Percentiles rank a stretch among this genome's conserved stretches.
These are phyloP conservation scores for Bipolaris gigantea DNA, from an alignment of 2,329 filamentous ascomycete genomes.

Conservation along the genomic window DNA sequence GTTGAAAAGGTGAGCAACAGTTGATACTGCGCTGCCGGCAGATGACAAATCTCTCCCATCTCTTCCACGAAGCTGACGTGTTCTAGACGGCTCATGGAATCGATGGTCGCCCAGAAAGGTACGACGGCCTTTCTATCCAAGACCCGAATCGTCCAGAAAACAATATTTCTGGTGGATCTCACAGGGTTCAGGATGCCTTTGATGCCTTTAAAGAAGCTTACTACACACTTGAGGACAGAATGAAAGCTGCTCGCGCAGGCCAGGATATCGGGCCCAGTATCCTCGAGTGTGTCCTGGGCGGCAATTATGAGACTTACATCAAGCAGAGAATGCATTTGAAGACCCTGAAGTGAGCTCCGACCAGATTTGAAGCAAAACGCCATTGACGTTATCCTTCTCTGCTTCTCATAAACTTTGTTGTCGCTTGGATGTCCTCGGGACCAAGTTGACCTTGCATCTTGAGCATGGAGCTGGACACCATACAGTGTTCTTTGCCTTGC, in stretches of 20 bases:
- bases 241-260: slow-evolving; percentile 46
- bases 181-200: slow-evolving; percentile 68
- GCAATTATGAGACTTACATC: slow-evolving; percentile 76
- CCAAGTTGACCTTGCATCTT: background rate
- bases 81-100: slow-evolving; percentile 26
- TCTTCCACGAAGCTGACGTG: slow-evolving; percentile 11
- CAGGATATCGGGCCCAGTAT: slow-evolving; percentile 55
- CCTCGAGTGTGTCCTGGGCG: slow-evolving; percentile 71
- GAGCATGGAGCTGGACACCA: background rate
- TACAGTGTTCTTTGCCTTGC: background rate
- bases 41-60: background rate
- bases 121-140: slow-evolving; percentile 77
- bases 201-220: slow-evolving; percentile 63
- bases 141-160: slow-evolving; percentile 86
- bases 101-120: slow-evolving; percentile 36
- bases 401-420: background rate
- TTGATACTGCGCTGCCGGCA: background rate
- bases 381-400: background rate
- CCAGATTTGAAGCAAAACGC: slow-evolving; percentile 5
- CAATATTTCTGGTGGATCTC: slow-evolving; percentile 87
- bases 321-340: slow-evolving; percentile 66
- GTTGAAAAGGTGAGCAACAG: slow-evolving; percentile 68
- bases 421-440: background rate
- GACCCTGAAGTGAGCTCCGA: slow-evolving; percentile 30
- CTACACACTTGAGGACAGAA: slow-evolving; percentile 51